Base-by-base conservation (phyloP, 2,329 filamentous ascomycete genomes). In the Byssoonygena ceratinophila region DNA sequence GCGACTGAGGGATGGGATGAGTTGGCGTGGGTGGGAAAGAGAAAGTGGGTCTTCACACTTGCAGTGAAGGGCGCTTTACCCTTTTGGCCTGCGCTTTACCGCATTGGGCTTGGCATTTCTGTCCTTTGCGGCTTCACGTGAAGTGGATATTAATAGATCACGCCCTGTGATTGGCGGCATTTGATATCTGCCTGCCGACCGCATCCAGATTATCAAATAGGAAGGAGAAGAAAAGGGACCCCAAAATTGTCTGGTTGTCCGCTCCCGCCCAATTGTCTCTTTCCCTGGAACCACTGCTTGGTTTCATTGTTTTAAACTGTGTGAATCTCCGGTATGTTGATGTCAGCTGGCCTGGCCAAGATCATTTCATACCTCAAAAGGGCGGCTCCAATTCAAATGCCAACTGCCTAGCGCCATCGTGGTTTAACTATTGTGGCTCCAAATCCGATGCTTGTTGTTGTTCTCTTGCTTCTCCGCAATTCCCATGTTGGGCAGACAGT, bases 341-440 rank as follows among this genome's bases (percentile, higher is more conserved):
- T 47, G 45, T 49, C n/a, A 31, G 25, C 22, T 27, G 20, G 14
- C 8, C 12, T 37, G 32, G 20, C 45, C 20, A 27, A 12, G 20
- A 9, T 14, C 14, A 29, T 40, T 41, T 20, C 36, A 14, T 32
- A 41, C 16, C 9, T 18, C 4, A 1, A 5, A 20, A 49, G 25
- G 22, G 46, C 46, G 46, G 46, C 46, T 49, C 46, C 29, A 1
- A 51, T 51, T 51, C 5, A 29, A 29, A 51, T 37, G 6, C 23
- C 31, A 39, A 51, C 39, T 45, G 49, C 23, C 40, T 45, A n/a
- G 29, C 40, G 18, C 40, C 11, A 50, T 50, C 27, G n/a, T 16
- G 9, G 34, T n/a, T n/a, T n/a, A 16, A 29, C 9, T 4, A 31
- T 18, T 44, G 49, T 51, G 49, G 49, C 40, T 36, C 49, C 39